phyloP scores from a whole-genome alignment of 75 land plant genomes.

The Sequoiadendron giganteum region DNA sequence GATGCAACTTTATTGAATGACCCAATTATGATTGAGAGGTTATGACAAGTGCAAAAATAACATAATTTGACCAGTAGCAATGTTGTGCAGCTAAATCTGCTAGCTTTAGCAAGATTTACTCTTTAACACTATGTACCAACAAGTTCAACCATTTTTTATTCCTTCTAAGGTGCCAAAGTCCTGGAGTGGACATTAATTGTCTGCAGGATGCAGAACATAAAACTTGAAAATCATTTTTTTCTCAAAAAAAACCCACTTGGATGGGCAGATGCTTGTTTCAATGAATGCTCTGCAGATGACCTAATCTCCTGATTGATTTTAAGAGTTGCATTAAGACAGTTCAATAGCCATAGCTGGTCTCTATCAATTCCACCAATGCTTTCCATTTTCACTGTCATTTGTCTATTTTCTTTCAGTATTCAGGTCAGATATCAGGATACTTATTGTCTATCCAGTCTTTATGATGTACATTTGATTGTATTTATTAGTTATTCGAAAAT shows the following conservation, averaged over 20 bases:
- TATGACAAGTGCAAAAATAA: too few species aligned
- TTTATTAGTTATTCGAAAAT: too few species aligned
- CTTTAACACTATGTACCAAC: background rate
- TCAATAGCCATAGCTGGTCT: slow-evolving; percentile 80
- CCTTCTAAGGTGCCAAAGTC: background rate
- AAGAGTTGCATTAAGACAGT: slow-evolving; percentile 78
- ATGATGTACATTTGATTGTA: too few species aligned
- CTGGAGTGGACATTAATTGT: background rate
- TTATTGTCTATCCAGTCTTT: too few species aligned
- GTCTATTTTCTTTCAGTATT: too few species aligned
- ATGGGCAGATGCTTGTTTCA: slow-evolving; percentile 76
- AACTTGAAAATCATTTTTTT: background rate
- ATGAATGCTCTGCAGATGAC: slow-evolving; percentile 80
- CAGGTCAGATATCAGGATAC: background rate
- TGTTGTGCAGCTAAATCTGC: background rate
- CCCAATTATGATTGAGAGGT: too few species aligned
- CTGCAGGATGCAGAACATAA: background rate
- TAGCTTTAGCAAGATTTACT: background rate
- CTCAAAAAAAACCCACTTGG: slow-evolving; percentile 52
- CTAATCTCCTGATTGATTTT: slow-evolving; percentile 67
- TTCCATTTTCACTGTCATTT: background rate
- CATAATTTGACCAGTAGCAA: background rate
- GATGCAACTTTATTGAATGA: too few species aligned
- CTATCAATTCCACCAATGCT: slow-evolving; percentile 36
- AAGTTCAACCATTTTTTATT: background rate